Conservation (phyloP, 129 eudicot species). For the Smallanthus sonchifolius region DNA sequence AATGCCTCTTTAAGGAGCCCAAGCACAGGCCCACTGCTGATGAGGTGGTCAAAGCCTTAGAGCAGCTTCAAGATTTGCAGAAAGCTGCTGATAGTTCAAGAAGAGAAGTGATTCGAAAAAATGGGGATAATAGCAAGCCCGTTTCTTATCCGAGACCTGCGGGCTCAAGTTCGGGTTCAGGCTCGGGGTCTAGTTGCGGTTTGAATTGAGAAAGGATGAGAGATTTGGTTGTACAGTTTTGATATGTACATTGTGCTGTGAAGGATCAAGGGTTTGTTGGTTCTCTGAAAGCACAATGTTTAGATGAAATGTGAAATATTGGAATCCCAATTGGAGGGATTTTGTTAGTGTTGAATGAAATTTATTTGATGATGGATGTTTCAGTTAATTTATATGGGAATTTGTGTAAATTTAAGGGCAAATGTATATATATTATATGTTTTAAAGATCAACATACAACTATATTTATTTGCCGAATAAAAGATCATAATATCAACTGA, state of each 20-base stretch:
- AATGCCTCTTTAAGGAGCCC: constrained; percentile 63
- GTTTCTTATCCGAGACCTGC: constrained; percentile 12
- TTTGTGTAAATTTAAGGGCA: not conserved
- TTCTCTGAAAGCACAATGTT: constrained; percentile 5
- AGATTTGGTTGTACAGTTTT: constrained; percentile 9
- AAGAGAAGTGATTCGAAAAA: constrained; percentile 26
- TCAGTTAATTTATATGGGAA: not conserved
- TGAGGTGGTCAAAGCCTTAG: constrained; percentile 60
- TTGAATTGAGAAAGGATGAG: constrained; percentile 8
- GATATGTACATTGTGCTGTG: constrained; percentile 15
- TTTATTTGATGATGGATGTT: not conserved
- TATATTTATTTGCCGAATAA: no score
- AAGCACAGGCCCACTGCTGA: constrained; percentile 58
- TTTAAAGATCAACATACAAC: not conserved
- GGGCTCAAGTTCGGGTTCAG: constrained; percentile 6
- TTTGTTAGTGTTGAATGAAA: not conserved
- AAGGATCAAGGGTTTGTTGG: not conserved
- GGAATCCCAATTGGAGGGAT: not conserved
- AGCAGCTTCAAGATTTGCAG: constrained; percentile 54
- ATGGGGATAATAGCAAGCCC: constrained; percentile 10
- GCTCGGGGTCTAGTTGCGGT: not conserved
- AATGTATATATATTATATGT: not conserved
- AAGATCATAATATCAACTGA: no score
- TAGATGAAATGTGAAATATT: constrained; percentile 14
- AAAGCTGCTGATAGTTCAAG: constrained; percentile 31